Percentiles rank a stretch among this genome's conserved stretches.
phyloP scores from a whole-genome alignment of 2,329 filamentous ascomycete species.

The Penicillium verrucosum region DNA sequence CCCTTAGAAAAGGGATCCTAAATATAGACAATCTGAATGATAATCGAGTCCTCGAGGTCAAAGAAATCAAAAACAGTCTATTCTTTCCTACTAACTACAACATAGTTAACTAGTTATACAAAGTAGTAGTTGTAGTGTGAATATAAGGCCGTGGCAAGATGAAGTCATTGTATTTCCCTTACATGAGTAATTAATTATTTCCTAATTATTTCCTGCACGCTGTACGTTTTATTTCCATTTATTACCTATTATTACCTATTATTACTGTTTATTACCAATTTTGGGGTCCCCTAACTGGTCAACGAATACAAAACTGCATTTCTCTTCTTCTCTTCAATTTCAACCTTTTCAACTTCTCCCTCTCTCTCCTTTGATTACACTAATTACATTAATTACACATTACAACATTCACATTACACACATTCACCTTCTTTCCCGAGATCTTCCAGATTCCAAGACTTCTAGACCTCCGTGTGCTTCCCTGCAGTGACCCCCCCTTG shows the following conservation, averaged over 20 bases:
- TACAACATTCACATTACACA: too few species aligned
- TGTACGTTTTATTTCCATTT: neutral
- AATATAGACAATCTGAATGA: neutral
- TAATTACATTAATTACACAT: too few species aligned
- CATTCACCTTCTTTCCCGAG: neutral
- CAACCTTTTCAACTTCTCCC: too few species aligned
- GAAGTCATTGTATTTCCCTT: slow-evolving; percentile 7
- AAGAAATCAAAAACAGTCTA: neutral
- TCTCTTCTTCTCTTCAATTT: too few species aligned
- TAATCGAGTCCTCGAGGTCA: neutral
- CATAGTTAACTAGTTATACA: too few species aligned
- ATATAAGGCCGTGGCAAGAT: neutral
- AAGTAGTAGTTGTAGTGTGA: neutral
- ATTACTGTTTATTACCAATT: slow-evolving; percentile 1
- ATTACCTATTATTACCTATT: neutral
- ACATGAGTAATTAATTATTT: slow-evolving; percentile 1
- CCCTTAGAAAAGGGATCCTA: neutral
- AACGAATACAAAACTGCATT: neutral
- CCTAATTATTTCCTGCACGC: neutral
- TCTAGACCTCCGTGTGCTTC: slow-evolving; percentile 7
- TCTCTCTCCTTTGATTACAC: neutral
- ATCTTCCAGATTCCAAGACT: slow-evolving; percentile 16
- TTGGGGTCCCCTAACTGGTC: neutral
- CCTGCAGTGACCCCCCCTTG: slow-evolving; percentile 24
- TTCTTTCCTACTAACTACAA: too few species aligned